Evolutionary conservation across 257 asterid species (phyloP), one percentile per base, ranked within the genome.

Genomic region (Ballota nigra): DNA sequence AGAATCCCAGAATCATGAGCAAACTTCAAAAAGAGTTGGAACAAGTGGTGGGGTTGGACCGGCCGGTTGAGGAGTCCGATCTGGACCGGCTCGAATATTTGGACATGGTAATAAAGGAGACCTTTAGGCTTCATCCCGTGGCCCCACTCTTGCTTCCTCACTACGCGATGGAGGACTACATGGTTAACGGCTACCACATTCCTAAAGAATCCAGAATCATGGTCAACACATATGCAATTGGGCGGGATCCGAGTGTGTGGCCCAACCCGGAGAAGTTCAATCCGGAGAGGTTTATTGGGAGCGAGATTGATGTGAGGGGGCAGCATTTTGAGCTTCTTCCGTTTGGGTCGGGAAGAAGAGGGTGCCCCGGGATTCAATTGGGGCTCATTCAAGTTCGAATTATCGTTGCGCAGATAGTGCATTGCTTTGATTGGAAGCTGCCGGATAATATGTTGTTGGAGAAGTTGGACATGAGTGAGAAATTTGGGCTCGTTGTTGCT

Each of bases 391-490:
- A 76, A 41, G 83, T 84, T 31, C 83, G 82, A 2, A 62, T 84
- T 0, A 75, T 88, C 8, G 87, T 83, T 5, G 83, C 92, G 2
- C 92, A 88, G 6, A 57, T 86, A 29, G 87, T 86, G 10, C 95
- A 88, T 33, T 88, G 92, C 75, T 88, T 84, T 28, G 77, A 88
- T 51, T 86, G 89, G 87, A 19, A 81, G 66, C 86, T 86, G 18
- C 87, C 89, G 16, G 26, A 86, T 75, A 81, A 11, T 18, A 77
- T 68, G 79, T n/a, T n/a, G 18, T 85, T 88, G 0, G 28, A 77
- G 34, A 84, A 85, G 18, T 56, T 87, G 73, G 86, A 87, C 56
- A 83, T 83, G 87, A 70, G 40, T 4, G 87, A 83, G 78, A 75
- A 75, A 41, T 85, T 87, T 53, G 86, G 82, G 29, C 69, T 83